Percentiles rank a stretch among this genome's conserved stretches.
Conservation (phyloP, 1,284 basidiomycete species). For the Cutaneotrichosporon dermatis region DNA sequence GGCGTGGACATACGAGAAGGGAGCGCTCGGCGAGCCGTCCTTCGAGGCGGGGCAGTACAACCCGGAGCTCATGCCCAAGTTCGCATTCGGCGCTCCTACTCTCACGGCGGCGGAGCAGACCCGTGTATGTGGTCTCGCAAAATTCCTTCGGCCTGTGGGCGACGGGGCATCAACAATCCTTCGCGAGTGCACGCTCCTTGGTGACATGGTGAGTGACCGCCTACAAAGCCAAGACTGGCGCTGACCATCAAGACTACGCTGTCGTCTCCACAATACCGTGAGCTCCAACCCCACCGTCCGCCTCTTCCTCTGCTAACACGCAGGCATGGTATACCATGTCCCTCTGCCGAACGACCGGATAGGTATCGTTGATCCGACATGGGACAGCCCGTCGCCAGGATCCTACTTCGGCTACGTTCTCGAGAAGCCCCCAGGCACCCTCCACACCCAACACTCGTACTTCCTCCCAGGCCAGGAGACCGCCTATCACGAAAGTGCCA, state of each 20-base stretch:
- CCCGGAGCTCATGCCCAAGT: too few species aligned
- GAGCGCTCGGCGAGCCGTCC: too few species aligned
- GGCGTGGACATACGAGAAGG: too few species aligned
- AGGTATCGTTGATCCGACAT: neutral
- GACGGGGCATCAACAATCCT: too few species aligned
- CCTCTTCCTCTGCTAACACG: neutral
- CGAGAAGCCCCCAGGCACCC: neutral
- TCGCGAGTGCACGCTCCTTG: neutral
- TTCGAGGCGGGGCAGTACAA: too few species aligned
- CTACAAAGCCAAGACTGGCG: neutral
- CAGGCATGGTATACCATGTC: conserved; percentile 5
- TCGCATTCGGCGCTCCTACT: too few species aligned
- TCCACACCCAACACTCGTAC: neutral
- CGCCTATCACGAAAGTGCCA: too few species aligned
- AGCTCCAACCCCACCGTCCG: neutral
- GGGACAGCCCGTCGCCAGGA: too few species aligned
- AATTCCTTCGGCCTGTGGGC: too few species aligned
- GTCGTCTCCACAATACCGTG: conserved; percentile 11
- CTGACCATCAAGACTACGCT: neutral
- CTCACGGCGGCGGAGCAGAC: too few species aligned
- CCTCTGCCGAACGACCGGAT: neutral
- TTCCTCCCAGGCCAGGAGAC: neutral
- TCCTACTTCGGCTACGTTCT: too few species aligned
- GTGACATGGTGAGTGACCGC: neutral
- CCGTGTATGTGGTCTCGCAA: too few species aligned